Evolutionary conservation across 441 rosid genomes (phyloP).

Genomic region (Croton laevigatus): DNA sequence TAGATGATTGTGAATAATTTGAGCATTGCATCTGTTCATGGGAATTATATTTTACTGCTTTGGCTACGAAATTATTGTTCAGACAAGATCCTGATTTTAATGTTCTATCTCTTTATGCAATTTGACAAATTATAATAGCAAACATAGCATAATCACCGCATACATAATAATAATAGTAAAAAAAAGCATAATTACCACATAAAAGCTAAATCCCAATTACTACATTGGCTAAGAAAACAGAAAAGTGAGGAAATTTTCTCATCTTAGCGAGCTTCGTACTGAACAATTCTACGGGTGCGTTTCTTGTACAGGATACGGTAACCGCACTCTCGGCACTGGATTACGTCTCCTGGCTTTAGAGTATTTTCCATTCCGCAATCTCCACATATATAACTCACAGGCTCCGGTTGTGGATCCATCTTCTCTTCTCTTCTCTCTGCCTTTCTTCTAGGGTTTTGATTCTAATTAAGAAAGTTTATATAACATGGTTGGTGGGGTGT

Average conservation of each 20-base stretch:
- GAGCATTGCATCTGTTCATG: no score
- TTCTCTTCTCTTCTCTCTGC: no score
- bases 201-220: neutral
- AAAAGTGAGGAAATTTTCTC: neutral
- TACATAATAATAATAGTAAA: neutral
- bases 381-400: constrained; percentile 9
- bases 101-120: no score
- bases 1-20: no score
- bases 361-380: constrained; percentile 89
- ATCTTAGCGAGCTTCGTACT: neutral
- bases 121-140: no score
- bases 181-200: neutral
- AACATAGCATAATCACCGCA: neutral
- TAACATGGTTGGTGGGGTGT: no score
- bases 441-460: no score
- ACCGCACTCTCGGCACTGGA: constrained; percentile 96
- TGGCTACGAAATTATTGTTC: no score
- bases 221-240: neutral
- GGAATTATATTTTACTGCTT: no score
- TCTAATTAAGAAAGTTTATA: neutral
- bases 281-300: constrained; percentile 80
- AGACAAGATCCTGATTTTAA: no score
- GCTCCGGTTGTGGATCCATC: no score
- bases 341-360: constrained; percentile 83
- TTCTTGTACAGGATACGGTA: constrained; percentile 92